Conservation (phyloP, 371 early-diverging fungal genomes). For the Mucor circinelloides region DNA sequence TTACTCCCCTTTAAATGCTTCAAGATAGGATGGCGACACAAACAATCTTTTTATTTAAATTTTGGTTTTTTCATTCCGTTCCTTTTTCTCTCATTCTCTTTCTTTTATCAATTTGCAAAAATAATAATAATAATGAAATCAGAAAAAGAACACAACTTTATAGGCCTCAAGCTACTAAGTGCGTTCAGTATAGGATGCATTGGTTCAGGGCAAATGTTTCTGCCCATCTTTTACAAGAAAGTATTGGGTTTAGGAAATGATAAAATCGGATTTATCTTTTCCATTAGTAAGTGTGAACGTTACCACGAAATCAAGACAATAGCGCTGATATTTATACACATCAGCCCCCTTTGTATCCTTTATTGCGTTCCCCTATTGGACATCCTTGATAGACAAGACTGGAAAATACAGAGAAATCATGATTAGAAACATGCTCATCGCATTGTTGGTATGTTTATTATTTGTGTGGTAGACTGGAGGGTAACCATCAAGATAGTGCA, state of each 20-base stretch:
- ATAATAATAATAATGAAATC: not conserved
- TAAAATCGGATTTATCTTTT: conserved; percentile 41
- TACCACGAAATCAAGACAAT: too few relatives aligned
- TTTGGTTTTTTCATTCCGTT: not conserved
- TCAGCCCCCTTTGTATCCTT: conserved; percentile 42
- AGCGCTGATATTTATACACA: not conserved
- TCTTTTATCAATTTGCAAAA: not conserved
- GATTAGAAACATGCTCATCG: conserved; percentile 37
- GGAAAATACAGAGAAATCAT: conserved; percentile 32
- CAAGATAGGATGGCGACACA: not conserved
- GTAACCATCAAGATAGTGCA: conserved; percentile 17
- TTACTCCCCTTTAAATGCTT: not conserved
- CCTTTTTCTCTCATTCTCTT: not conserved
- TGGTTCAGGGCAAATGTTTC: conserved; percentile 38
- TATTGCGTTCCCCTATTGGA: conserved; percentile 43
- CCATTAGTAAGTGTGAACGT: conserved; percentile 37
- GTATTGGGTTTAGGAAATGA: conserved; percentile 32
- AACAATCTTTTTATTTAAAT: not conserved
- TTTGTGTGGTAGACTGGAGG: conserved; percentile 10
- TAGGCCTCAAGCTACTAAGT: conserved; percentile 39
- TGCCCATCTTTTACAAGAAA: conserved; percentile 41
- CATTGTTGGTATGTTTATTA: conserved; percentile 23
- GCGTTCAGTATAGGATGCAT: conserved; percentile 41
- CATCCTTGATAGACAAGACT: conserved; percentile 28
- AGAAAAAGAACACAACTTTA: conserved; percentile 13